Base-by-base conservation (phyloP, 768 basidiomycete species). In the Suillus tomentosus region DNA sequence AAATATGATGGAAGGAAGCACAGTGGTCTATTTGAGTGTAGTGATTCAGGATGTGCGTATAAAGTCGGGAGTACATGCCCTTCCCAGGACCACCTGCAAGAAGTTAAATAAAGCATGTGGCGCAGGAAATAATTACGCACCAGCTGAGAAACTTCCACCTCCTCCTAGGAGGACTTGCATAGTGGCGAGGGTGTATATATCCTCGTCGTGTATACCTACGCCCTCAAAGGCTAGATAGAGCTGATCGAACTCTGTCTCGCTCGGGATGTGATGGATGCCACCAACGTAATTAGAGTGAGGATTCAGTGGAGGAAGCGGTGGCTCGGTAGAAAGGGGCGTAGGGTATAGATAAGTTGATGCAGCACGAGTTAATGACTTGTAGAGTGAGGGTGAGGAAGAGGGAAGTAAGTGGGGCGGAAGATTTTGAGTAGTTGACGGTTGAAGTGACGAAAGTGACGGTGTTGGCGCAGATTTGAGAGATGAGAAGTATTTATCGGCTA, bases 11-110 rank as follows among this genome's bases (percentile, higher is more conserved):
- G 89, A 97, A 98, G 22, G 94, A 90, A 10, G 92, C 90, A 75
- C 96, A 98, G 76, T 95, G 94, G 76, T 99, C 96, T 71, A 99
- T 85, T 72, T 93, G 89, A 59, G 94, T 86, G 80, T 95, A 93
- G 72, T 93, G 91, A 75, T 99, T 98, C 64, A 99, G 87, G 71
- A 99, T 94, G 73, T 95, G 89, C 11, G 95, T 96, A 80, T 99
- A 98, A 36, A 98, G 79, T 31, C 96, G 90, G 40, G 95, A 95
- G 82, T 97, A 99, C 96, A 99, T 99, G 70, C 96, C 96, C 80
- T 99, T 99, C 17, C 96, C 96, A 3, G 96, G 96, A 4, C 96
- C 96, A 67, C 96, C 95, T 85, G 69, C 3, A 8, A 27, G 60
- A 58, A 43, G 60, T 68, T 61, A 62, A 58, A 60, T 59, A 40